Evolutionary conservation across 345 rosid species (phyloP).

Genomic region (Syzygium jambos): DNA sequence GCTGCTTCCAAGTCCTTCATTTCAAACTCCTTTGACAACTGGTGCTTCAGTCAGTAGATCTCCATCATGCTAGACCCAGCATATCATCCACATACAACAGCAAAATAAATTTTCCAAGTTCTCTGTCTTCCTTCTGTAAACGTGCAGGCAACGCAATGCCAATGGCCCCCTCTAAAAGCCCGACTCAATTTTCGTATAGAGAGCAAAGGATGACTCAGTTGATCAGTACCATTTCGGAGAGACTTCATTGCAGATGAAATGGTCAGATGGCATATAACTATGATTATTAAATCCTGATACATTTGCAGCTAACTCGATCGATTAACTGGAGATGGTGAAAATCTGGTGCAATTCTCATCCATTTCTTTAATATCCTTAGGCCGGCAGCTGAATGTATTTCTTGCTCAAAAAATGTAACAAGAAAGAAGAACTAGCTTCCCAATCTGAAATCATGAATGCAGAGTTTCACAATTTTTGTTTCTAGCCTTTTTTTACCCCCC

Average conservation of each 20-base stretch:
- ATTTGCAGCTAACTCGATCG: slow-evolving; percentile 5
- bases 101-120: slow-evolving; percentile 58
- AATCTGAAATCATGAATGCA: background rate
- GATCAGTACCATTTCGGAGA: background rate
- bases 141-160: background rate
- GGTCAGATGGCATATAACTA: slow-evolving; percentile 2
- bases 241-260: background rate
- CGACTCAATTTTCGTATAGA: background rate
- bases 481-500: background rate
- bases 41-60: too few relatives aligned
- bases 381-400: slow-evolving; percentile 4
- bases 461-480: background rate
- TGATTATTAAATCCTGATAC: slow-evolving; percentile 6
- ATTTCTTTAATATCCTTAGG: slow-evolving; percentile 18
- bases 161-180: background rate
- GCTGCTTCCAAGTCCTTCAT: too few relatives aligned
- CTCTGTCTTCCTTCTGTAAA: slow-evolving; percentile 69
- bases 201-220: background rate
- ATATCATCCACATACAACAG: too few relatives aligned
- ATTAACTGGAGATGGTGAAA: slow-evolving; percentile 13
- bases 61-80: too few relatives aligned
- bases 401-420: slow-evolving; percentile 7
- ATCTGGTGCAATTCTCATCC: slow-evolving; percentile 28
- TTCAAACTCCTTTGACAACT: too few relatives aligned
- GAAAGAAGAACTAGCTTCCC: background rate